These are phyloP conservation scores for Botrytis cinerea DNA, from an alignment of 2,329 filamentous ascomycete species.

Conservation along the genomic window DNA sequence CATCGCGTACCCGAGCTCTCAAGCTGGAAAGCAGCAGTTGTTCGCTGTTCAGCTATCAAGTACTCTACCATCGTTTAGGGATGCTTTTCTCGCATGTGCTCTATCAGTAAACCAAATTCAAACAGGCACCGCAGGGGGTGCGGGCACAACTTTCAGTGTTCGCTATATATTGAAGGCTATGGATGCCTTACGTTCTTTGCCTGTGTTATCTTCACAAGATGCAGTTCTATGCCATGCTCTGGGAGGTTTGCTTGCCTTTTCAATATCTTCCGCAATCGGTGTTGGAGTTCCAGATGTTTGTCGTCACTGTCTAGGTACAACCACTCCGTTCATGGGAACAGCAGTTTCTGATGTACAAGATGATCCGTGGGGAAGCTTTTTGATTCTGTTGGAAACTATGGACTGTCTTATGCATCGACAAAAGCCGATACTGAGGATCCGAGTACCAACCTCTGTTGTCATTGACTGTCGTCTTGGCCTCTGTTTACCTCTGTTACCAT, in stretches of 20 bases:
- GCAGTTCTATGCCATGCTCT: conserved; percentile 34
- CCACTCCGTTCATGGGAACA: conserved; percentile 30
- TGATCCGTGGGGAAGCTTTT: conserved; percentile 33
- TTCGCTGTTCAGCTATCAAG: background rate
- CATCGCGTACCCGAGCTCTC: conserved; percentile 11
- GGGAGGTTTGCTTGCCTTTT: conserved; percentile 35
- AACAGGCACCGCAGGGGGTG: conserved; percentile 17
- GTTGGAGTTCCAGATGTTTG: conserved; percentile 37
- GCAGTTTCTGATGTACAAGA: conserved; percentile 26
- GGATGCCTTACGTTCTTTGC: conserved; percentile 33
- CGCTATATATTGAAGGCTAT: conserved; percentile 34
- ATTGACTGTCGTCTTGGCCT: conserved; percentile 38
- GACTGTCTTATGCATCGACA: conserved; percentile 37
- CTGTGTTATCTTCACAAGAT: conserved; percentile 32
- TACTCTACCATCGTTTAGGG: conserved; percentile 30
- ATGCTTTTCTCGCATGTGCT: conserved; percentile 39
- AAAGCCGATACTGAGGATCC: conserved; percentile 34
- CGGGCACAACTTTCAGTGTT: conserved; percentile 26
- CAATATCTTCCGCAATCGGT: conserved; percentile 37
- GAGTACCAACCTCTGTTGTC: background rate
- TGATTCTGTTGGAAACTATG: conserved; percentile 38
- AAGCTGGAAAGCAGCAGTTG: background rate
- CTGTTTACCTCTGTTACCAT: conserved; percentile 36
- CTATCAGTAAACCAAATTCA: conserved; percentile 31
- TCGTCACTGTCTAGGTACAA: conserved; percentile 34